Conservation (phyloP, 345 rosid genomes). For the Melaleuca alternifolia region DNA sequence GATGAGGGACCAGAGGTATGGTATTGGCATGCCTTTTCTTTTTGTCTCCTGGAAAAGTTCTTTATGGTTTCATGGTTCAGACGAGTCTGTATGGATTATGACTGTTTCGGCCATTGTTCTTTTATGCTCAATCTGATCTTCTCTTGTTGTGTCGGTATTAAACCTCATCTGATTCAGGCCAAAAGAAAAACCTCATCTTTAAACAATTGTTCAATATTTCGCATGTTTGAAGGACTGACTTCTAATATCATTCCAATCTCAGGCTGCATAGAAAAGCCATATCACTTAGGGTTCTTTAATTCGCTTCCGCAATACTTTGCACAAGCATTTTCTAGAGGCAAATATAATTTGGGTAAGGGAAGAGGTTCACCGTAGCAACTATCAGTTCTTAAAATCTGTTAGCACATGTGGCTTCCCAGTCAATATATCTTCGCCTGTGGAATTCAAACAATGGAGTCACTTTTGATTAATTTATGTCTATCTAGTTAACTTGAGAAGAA, state of each 20-base stretch:
- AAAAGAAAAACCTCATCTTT: background rate
- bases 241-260: background rate
- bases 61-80: background rate
- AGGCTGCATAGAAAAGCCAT: background rate
- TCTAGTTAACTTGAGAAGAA: background rate
- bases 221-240: background rate
- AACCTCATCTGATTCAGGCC: background rate
- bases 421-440: background rate
- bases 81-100: background rate
- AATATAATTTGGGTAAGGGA: background rate
- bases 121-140: background rate
- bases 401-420: background rate
- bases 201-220: background rate
- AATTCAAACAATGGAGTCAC: background rate
- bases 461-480: background rate
- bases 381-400: background rate
- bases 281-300: background rate
- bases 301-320: background rate
- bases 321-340: background rate
- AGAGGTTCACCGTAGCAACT: background rate
- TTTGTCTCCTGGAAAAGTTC: background rate
- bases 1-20: conserved; percentile 51
- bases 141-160: background rate
- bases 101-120: background rate
- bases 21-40: background rate